phyloP scores from a whole-genome alignment of 768 basidiomycete species.

The Mycena rosella region DNA sequence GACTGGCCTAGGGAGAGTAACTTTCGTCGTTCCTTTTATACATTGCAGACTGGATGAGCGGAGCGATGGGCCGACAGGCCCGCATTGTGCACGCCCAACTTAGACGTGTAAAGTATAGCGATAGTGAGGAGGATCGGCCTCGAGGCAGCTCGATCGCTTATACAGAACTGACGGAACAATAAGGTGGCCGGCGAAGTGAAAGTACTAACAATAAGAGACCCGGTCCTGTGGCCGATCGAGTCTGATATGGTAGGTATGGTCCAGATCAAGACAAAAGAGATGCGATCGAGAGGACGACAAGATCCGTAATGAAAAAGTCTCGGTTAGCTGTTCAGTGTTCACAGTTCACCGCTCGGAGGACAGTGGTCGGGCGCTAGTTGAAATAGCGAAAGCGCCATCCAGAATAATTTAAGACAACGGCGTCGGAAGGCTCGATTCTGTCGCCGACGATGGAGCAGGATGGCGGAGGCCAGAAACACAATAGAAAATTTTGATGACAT shows the following conservation, averaged over 20 bases:
- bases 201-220: constrained; percentile 8
- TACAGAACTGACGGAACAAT: no score
- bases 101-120: background rate
- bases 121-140: constrained; percentile 1
- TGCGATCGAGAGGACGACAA: constrained; percentile 6
- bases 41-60: background rate
- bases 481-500: background rate
- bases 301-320: no score
- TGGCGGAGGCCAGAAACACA: no score
- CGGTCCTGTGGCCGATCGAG: no score
- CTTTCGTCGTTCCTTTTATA: constrained; percentile 4
- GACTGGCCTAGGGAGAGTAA: background rate
- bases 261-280: constrained; percentile 19
- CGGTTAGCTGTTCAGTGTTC: no score
- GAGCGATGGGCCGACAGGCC: constrained; percentile 6
- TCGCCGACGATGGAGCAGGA: no score
- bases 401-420: no score
- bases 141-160: constrained; percentile 9
- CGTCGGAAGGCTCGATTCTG: no score
- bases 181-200: background rate
- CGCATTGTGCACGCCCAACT: constrained; percentile 10
- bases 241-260: constrained; percentile 12
- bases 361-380: no score
- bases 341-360: no score
- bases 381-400: no score